These are phyloP conservation scores for Candida sithepensis DNA, from an alignment of 805 yeast species.

Conservation along the genomic window DNA sequence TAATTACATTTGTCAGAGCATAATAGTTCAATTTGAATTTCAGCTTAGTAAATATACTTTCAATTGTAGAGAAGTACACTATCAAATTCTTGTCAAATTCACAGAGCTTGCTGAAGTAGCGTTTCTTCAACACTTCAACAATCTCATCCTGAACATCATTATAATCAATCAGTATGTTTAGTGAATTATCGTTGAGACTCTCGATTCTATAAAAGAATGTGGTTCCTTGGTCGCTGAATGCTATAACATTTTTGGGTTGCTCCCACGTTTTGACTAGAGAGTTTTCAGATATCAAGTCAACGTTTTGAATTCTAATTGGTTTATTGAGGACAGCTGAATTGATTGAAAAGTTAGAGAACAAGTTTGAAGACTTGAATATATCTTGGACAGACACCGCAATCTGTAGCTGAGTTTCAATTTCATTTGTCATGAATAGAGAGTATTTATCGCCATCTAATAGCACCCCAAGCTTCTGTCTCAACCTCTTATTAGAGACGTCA, in stretches of 20 bases:
- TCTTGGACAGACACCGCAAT: slow-evolving; percentile 81
- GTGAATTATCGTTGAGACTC: slow-evolving; percentile 30
- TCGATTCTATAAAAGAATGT: slow-evolving; percentile 56
- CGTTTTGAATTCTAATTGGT: slow-evolving; percentile 53
- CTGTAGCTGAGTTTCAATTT: slow-evolving; percentile 50
- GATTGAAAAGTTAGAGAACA: slow-evolving; percentile 67
- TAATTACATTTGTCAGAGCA: slow-evolving; percentile 22
- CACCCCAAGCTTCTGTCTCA: slow-evolving; percentile 21
- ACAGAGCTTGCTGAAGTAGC: slow-evolving; percentile 15
- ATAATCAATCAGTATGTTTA: slow-evolving; percentile 43
- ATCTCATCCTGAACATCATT: slow-evolving; percentile 47
- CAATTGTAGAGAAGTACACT: slow-evolving; percentile 22
- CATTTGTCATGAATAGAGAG: slow-evolving; percentile 16
- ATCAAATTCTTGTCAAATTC: slow-evolving; percentile 8
- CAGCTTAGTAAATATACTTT: slow-evolving; percentile 18
- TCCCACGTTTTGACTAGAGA: slow-evolving; percentile 27
- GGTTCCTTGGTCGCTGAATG: slow-evolving; percentile 69
- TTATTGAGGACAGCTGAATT: slow-evolving; percentile 48
- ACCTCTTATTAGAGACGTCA: slow-evolving; percentile 29
- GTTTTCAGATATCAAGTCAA: slow-evolving; percentile 26
- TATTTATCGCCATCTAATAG: slow-evolving; percentile 18
- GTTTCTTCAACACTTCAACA: slow-evolving; percentile 19
- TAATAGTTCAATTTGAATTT: slow-evolving; percentile 27
- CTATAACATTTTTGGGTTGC: slow-evolving; percentile 38
- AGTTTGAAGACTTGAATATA: slow-evolving; percentile 51